Percentiles rank a stretch among this genome's conserved stretches.
Evolutionary conservation across 306 rosid species (phyloP).

Genomic region (Acacia acuminata): DNA sequence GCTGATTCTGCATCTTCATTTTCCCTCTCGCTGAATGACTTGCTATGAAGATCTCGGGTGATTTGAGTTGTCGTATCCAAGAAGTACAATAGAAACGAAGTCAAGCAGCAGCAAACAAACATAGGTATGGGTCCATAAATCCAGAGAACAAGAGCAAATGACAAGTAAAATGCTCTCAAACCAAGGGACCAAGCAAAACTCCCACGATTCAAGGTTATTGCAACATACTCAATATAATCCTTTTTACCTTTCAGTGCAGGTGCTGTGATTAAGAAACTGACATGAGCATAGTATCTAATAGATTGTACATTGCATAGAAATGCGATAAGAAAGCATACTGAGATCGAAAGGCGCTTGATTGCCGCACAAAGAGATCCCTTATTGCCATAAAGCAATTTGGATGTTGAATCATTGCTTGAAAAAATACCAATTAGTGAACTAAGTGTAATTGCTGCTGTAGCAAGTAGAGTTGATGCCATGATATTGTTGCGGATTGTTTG

Average conservation of each 20-base stretch:
- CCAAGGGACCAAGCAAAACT: conserved; percentile 91
- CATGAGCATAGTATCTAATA: conserved; percentile 89
- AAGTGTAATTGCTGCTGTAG: conserved; percentile 88
- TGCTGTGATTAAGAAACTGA: conserved; percentile 83
- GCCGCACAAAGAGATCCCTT: conserved; percentile 53
- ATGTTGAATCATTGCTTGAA: conserved; percentile 53
- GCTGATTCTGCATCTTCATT: conserved; percentile 38
- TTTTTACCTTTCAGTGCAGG: conserved; percentile 58
- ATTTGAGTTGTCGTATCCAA: conserved; percentile 80
- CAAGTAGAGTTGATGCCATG: conserved; percentile 91
- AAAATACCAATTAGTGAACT: conserved; percentile 86
- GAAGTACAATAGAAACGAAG: conserved; percentile 71
- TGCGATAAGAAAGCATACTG: conserved; percentile 84
- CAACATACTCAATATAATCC: conserved; percentile 61
- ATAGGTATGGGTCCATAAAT: conserved; percentile 91
- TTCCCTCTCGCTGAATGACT: conserved; percentile 45
- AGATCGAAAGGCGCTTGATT: conserved; percentile 71
- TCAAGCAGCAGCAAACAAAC: conserved; percentile 66
- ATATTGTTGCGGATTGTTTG: conserved; percentile 95
- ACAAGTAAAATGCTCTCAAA: conserved; percentile 76
- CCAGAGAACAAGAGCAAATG: conserved; percentile 91
- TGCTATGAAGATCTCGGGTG: conserved; percentile 71
- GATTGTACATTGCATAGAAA: conserved; percentile 90
- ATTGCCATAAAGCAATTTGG: conserved; percentile 63
- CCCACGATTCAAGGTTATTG: conserved; percentile 72